Base-by-base conservation (phyloP, 306 rosid genomes). In the Glycine soja region DNA sequence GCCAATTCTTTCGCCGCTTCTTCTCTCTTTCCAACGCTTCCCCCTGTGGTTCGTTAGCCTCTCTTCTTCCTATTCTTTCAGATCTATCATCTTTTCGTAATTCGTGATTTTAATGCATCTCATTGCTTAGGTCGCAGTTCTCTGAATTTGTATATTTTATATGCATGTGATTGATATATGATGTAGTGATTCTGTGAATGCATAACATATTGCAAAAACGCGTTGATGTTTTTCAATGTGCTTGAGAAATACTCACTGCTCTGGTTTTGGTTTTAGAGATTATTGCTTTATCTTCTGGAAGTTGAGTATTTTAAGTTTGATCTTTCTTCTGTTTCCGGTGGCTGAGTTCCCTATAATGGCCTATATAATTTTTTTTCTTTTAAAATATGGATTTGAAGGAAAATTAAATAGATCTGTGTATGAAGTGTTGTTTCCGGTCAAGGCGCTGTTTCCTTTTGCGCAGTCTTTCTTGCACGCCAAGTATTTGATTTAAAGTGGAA, bases 331-430 rank as follows among this genome's bases (percentile, higher is more conserved):
- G 61, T 70, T 47, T 46, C 30, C 13, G 38, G 16, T 70, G 52
- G 43, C 12, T 43, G 8, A 10, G 58, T 4, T 38, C 6, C 5
- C 43, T 7, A 40, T 57, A 30, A 32, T 48, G 18, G 18, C 50
- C 40, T 47, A 11, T 24, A 24, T 12, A 10, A 43, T 59, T 30
- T 5, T 7, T 45, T 9, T 19, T 24, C 1, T 18, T 59, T 58
- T 0, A 7, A 32, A 24, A 4, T 76, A 15, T 68, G 52, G 48
- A 70, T 82, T 24, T 48, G 4, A 70, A 16, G 46, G 36, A 19
- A 58, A 59, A 48, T 57, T 79, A 9, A 12, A 5, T 52, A 45
- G 75, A 63, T 78, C 67, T 52, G 43, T 78, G 57, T 72, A n/a
- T 82, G 3, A 10, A 12, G 4, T 82, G 4, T 7, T 45, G 64